Evolutionary conservation across 352 stramenopile species (phyloP).

Genomic region (Globisporangium uncinulatum): DNA sequence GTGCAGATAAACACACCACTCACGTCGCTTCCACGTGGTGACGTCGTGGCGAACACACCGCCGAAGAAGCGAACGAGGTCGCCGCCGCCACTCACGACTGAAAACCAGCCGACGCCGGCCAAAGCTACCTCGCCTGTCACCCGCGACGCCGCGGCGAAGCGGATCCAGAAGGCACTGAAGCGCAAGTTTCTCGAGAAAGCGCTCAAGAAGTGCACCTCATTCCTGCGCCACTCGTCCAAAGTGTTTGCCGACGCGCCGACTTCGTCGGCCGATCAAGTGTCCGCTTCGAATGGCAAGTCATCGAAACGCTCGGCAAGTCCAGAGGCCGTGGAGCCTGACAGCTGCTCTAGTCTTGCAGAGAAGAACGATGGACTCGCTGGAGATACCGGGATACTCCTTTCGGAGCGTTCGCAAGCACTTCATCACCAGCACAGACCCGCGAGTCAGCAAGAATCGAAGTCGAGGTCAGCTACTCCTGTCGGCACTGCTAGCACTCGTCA

Average conservation of each 20-base stretch:
- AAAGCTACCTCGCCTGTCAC: background rate
- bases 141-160: conserved; percentile 1
- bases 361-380: too few species aligned
- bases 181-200: conserved; percentile 1
- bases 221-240: conserved; percentile 14
- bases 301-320: background rate
- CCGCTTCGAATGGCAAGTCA: too few species aligned
- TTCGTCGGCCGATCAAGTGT: background rate
- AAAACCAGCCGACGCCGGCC: background rate
- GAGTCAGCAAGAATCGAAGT: background rate
- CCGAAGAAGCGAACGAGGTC: too few species aligned
- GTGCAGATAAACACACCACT: background rate
- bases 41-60: too few species aligned
- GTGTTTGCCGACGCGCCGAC: conserved; percentile 6
- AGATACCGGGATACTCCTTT: too few species aligned
- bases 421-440: background rate
- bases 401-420: background rate
- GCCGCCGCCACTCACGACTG: too few species aligned
- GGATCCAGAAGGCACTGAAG: conserved; percentile 16
- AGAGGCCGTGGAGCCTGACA: background rate
- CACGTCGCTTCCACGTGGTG: too few species aligned
- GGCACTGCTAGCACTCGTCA: background rate
- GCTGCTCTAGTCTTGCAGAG: too few species aligned
- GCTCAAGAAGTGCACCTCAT: conserved; percentile 12
- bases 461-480: background rate